Conservation (phyloP, 495 filamentous ascomycete genomes). For the Neurospora sp. region DNA sequence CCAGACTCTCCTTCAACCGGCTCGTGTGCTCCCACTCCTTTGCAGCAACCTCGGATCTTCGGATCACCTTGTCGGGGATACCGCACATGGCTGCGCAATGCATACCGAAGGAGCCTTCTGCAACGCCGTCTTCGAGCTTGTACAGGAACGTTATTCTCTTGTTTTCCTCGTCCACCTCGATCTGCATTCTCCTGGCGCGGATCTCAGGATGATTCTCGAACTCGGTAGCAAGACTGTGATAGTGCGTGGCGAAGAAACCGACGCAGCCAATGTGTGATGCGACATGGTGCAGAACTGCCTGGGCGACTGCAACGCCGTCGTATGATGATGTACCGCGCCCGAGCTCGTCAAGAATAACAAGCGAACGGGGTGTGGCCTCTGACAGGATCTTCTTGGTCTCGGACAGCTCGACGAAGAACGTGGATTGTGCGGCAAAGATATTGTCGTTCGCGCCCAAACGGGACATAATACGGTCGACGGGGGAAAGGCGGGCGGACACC, state of each 20-base stretch:
- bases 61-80: slow-evolving; percentile 72
- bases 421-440: slow-evolving; percentile 95
- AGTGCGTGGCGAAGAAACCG: slow-evolving; percentile 98
- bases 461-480: slow-evolving; percentile 96
- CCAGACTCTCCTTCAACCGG: slow-evolving; percentile 75
- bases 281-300: slow-evolving; percentile 91
- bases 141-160: slow-evolving; percentile 88
- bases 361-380: slow-evolving; percentile 86
- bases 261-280: slow-evolving; percentile 87
- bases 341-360: slow-evolving; percentile 96
- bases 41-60: slow-evolving; percentile 81
- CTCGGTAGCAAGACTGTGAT: slow-evolving; percentile 85
- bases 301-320: slow-evolving; percentile 92
- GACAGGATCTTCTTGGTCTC: slow-evolving; percentile 98
- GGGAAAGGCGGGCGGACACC: slow-evolving; percentile 73
- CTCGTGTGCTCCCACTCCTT: slow-evolving; percentile 93
- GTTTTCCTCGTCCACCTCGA: slow-evolving; percentile 79
- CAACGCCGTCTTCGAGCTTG: slow-evolving; percentile 87
- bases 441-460: slow-evolving; percentile 97
- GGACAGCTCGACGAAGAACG: slow-evolving; percentile 95
- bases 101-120: slow-evolving; percentile 98
- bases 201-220: slow-evolving; percentile 87
- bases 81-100: slow-evolving; percentile 98
- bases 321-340: slow-evolving; percentile 90
- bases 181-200: slow-evolving; percentile 76